A percentile compares a stretch with the other conserved stretches of the same genome.
Evolutionary conservation across 768 basidiomycete species (phyloP).

Genomic region (Terana coerulea): DNA sequence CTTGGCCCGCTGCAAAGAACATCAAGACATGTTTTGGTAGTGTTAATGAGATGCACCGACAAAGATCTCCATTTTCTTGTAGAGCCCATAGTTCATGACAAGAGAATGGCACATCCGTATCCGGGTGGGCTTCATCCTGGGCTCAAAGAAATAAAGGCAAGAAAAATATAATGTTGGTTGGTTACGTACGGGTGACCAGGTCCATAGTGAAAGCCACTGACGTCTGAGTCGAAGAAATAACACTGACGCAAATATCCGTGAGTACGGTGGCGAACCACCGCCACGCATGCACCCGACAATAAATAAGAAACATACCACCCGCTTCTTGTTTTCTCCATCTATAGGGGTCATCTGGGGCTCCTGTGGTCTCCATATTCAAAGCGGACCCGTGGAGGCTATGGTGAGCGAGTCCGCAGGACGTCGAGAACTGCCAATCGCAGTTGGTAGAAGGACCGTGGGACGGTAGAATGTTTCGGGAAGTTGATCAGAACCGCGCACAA

Average conservation of each 20-base stretch:
- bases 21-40: conserved; percentile 4
- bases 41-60: conserved; percentile 48
- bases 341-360: conserved; percentile 32
- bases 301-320: conserved; percentile 61
- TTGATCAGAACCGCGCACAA: conserved; percentile 3
- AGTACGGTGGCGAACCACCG: conserved; percentile 1
- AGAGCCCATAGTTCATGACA: conserved; percentile 99
- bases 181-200: conserved; percentile 82
- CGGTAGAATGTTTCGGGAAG: conserved; percentile 3
- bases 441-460: background rate
- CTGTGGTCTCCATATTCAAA: no score
- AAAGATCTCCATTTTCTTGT: conserved; percentile 99
- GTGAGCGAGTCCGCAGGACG: background rate
- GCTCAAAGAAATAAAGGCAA: conserved; percentile 18
- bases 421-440: no score
- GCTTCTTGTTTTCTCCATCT: conserved; percentile 78
- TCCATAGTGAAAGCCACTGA: conserved; percentile 99
- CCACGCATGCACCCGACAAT: background rate
- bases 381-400: background rate
- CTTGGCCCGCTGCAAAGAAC: conserved; percentile 77
- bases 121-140: conserved; percentile 93
- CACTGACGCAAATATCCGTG: conserved; percentile 47
- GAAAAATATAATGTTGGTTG: conserved; percentile 2
- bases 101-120: conserved; percentile 99
- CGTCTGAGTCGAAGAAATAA: conserved; percentile 99